phyloP scores from a whole-genome alignment of 2,329 filamentous ascomycete species.

The Exophiala sp. region DNA sequence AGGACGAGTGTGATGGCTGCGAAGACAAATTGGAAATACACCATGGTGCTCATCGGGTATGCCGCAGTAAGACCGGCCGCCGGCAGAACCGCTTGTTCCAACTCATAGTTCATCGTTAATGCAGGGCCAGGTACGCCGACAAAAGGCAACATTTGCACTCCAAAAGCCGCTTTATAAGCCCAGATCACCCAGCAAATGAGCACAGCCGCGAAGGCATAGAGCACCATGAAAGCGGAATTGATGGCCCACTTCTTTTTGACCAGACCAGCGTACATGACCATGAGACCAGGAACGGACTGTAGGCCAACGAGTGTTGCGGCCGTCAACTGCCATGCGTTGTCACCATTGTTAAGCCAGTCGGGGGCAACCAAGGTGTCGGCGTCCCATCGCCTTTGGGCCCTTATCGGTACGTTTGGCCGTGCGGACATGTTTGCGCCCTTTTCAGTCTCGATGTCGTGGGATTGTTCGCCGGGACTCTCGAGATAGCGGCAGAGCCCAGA shows the following conservation, averaged over 20 bases:
- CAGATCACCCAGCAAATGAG: slow-evolving; percentile 51
- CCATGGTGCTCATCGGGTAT: slow-evolving; percentile 49
- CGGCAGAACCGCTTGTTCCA: slow-evolving; percentile 43
- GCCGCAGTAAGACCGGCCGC: slow-evolving; percentile 40
- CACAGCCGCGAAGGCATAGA: slow-evolving; percentile 49
- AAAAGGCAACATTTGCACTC: slow-evolving; percentile 49
- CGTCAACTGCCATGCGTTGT: slow-evolving; percentile 54
- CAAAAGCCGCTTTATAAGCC: slow-evolving; percentile 50
- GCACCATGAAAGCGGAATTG: slow-evolving; percentile 51
- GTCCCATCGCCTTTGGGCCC: slow-evolving; percentile 21
- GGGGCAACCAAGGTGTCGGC: slow-evolving; percentile 23
- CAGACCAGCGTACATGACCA: slow-evolving; percentile 49
- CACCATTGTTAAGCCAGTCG: slow-evolving; percentile 43
- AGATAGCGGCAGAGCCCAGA: too few relatives aligned
- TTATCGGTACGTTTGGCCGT: background rate
- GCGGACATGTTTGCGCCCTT: background rate
- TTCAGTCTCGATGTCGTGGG: background rate
- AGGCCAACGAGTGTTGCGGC: slow-evolving; percentile 49
- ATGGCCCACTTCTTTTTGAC: slow-evolving; percentile 47
- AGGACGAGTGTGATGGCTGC: slow-evolving; percentile 51
- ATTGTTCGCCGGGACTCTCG: too few relatives aligned
- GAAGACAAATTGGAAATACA: slow-evolving; percentile 55
- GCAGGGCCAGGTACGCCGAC: slow-evolving; percentile 48
- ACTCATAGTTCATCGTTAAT: slow-evolving; percentile 43
- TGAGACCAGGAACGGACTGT: slow-evolving; percentile 50